Evolutionary conservation across 306 rosid species (phyloP).

Genomic region (Fragaria nilgerrensis): DNA sequence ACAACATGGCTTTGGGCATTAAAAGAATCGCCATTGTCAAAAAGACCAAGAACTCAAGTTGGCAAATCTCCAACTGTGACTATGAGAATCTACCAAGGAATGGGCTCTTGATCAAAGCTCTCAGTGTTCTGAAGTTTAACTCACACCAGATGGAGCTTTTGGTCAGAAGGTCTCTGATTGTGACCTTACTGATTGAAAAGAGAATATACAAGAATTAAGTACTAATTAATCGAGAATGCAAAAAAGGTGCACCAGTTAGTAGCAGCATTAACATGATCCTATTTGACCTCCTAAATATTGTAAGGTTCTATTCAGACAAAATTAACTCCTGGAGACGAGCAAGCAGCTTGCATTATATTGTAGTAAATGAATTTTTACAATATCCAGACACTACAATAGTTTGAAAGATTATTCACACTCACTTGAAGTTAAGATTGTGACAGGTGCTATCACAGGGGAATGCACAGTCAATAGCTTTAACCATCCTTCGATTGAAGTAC

Average conservation of each 20-base stretch:
- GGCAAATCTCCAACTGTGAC: not conserved
- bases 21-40: not conserved
- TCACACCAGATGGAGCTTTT: conserved; percentile 4
- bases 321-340: conserved; percentile 10
- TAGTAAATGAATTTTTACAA: conserved; percentile 29
- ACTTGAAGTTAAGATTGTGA: conserved; percentile 73
- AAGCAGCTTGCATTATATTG: conserved; percentile 13
- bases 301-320: conserved; percentile 11
- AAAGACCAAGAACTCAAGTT: not conserved
- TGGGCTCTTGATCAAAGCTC: not conserved
- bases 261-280: not conserved
- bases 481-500: conserved; percentile 59
- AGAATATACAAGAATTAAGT: not conserved
- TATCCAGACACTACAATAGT: conserved; percentile 26
- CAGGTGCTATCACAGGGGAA: conserved; percentile 89
- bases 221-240: not conserved
- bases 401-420: conserved; percentile 44
- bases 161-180: not conserved
- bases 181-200: not conserved
- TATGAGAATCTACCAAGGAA: not conserved
- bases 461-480: conserved; percentile 78
- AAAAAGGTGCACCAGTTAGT: not conserved
- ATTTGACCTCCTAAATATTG: conserved; percentile 17
- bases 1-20: not conserved
- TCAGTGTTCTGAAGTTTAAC: not conserved